Base-by-base conservation (phyloP, 371 early-diverging fungal genomes). In the Mucor lusitanicus region DNA sequence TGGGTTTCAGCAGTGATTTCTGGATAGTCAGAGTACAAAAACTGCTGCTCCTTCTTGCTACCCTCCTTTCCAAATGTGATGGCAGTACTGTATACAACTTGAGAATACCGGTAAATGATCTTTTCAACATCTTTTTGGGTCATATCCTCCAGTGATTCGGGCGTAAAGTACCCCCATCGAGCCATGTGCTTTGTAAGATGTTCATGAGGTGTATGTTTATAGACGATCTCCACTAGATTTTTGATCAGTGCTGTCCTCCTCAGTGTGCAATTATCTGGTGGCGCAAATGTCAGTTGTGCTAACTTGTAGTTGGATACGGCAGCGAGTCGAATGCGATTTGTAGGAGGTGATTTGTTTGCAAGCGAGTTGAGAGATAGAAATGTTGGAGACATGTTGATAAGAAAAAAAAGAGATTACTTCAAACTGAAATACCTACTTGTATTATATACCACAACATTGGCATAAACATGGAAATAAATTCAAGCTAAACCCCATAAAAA, bases 221-320 rank as follows among this genome's bases (percentile, higher is more conserved):
- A 84, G 0, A 84, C 40, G 39, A 63, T 58, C 35, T 84, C 79
- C 42, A 84, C 63, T 70, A 78, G 73, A 55, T 84, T 84, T 56
- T 84, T 84, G 32, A 81, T 72, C 13, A 81, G 61, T 23, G 84
- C 81, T 3, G 84, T 84, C 55, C 80, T 84, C 64, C 78, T 64
- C 54, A 84, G 59, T 13, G 84, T 78, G 54, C 77, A 62, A n/a
- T 73, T 55, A 72, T 84, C 79, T 13, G 84, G 84, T 2, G 84
- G 75, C 6, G 84, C 79, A 73, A 84, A 84, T 0, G 84, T 84
- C 12, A 84, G 73, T 63, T 84, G 84, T 13, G 84, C 81, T 25
- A 84, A 63, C 35, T 84, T 84, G 53, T 78, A 84, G 68, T 84
- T 84, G 8, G 84, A 81, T 57, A 84, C 77, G 59, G 82, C 84